A percentile compares a stretch with the other conserved stretches of the same genome.
Conservation (phyloP, 306 rosid species). For the Cyclanthera cordifolia region DNA sequence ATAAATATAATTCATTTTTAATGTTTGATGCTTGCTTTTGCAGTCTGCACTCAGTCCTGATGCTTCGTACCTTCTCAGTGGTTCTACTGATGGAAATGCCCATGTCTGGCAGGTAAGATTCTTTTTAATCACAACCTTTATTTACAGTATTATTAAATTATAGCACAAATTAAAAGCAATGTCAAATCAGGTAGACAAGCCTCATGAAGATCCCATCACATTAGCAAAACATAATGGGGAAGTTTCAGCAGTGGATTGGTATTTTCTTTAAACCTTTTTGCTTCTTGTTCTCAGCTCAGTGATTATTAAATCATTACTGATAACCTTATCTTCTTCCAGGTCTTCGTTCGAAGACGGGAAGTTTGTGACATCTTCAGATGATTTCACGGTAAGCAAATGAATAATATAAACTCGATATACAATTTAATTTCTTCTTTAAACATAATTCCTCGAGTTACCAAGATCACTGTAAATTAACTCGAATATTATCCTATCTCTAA, state of each 20-base stretch:
- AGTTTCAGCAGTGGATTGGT: slow-evolving; percentile 91
- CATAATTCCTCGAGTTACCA: background rate
- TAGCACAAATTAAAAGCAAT: slow-evolving; percentile 12
- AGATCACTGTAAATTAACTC: background rate
- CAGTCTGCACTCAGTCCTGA: slow-evolving; percentile 88
- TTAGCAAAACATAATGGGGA: slow-evolving; percentile 64
- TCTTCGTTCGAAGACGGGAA: slow-evolving; percentile 54
- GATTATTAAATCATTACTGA: background rate
- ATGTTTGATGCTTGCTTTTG: slow-evolving; percentile 18
- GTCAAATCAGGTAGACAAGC: slow-evolving; percentile 58
- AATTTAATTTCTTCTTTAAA: background rate
- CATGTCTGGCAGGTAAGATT: slow-evolving; percentile 71
- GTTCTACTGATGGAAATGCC: slow-evolving; percentile 81
- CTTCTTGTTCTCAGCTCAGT: background rate
- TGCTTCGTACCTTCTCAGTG: slow-evolving; percentile 62
- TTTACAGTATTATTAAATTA: background rate
- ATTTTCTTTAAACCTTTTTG: slow-evolving; percentile 16
- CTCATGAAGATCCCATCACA: slow-evolving; percentile 37
- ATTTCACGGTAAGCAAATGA: slow-evolving; percentile 51
- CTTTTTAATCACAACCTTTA: background rate
- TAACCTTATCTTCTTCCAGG: slow-evolving; percentile 28
- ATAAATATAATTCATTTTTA: slow-evolving; percentile 9
- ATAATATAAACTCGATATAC: background rate
- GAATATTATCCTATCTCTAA: background rate
- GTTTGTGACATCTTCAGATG: slow-evolving; percentile 82